Evolutionary conservation across 208 protist genomes (phyloP).

Genomic region (Trypanosoma caninum): DNA sequence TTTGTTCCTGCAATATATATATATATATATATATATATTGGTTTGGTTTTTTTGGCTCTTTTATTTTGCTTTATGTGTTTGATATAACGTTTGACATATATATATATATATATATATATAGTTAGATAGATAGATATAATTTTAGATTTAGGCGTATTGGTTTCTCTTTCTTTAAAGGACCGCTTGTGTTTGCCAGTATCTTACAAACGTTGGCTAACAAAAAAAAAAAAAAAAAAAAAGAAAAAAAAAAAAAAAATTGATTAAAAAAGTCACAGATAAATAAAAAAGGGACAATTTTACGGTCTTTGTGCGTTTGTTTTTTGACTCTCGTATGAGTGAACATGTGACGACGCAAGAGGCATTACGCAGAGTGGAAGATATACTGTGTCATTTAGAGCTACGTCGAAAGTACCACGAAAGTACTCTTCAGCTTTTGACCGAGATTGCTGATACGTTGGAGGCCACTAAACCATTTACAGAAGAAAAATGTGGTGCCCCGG

Average conservation of each 20-base stretch:
- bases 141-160: no score
- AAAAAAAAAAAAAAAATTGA: conserved; percentile 3
- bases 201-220: no score
- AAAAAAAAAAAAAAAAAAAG: background rate
- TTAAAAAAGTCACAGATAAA: background rate
- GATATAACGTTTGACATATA: no score
- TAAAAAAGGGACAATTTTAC: background rate
- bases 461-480: conserved; percentile 1
- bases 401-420: background rate
- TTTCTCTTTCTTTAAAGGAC: no score
- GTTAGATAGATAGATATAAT: no score
- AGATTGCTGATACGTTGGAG: conserved; percentile 14
- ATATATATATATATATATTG: no score
- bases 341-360: conserved; percentile 2
- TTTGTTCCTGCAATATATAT: no score
- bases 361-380: background rate
- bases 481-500: background rate
- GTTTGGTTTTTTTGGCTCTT: no score
- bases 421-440: conserved; percentile 7
- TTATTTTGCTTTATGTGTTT: no score
- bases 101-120: no score
- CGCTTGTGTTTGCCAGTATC: no score
- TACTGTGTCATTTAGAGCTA: conserved; percentile 4
- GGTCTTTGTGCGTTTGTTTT: background rate
- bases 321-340: background rate